Evolutionary conservation across 2,329 filamentous ascomycete genomes (phyloP), one percentile per base, ranked within the genome.

Genomic region (Orbilia ellipsospora): DNA sequence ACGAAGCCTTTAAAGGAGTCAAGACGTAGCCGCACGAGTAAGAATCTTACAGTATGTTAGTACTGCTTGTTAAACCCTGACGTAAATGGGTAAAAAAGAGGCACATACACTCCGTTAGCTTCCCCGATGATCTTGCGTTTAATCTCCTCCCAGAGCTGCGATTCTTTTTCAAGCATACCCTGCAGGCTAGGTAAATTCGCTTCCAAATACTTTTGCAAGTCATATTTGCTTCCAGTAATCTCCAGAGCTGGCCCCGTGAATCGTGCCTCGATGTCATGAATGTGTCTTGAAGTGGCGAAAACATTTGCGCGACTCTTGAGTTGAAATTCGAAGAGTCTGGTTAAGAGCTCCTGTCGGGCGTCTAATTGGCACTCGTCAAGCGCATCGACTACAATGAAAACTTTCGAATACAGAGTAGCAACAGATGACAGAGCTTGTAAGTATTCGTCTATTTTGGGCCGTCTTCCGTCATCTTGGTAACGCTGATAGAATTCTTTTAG

Each of bases 231-330:
- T 15, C 40, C 40, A 42, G 7, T 7, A 42, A 42, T 42, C 40
- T 42, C 40, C 40, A 42, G 7, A 7, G 7, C 7, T 42, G 40
- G 40, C 7, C 15, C 40, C 40, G 40, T 42, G 15, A 42, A 42
- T 7, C 7, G 15, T 42, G 15, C 15, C 40, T 55, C 28, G 13
- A 82, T 80, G 2, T 80, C 78, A 2, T 70, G 77, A 28, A 79
- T 77, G 23, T 77, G 76, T 31, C 82, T 69, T n/a, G 55, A 59
- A 8, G 55, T 59, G 12, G 28, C 31, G 42, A 59, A 40, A 8
- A 59, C 12, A 28, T 59, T 59, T 36, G 31, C 31, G 5, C 20
- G 6, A 59, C 16, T 16, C 16, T 59, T 20, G 23, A 15, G 8
- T 15, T 59, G 55, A 12, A 59, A 20, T 16, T 10, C 42, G 10